phyloP scores from a whole-genome alignment of 2,329 filamentous ascomycete species.

The Reticulascus tulasneorum region DNA sequence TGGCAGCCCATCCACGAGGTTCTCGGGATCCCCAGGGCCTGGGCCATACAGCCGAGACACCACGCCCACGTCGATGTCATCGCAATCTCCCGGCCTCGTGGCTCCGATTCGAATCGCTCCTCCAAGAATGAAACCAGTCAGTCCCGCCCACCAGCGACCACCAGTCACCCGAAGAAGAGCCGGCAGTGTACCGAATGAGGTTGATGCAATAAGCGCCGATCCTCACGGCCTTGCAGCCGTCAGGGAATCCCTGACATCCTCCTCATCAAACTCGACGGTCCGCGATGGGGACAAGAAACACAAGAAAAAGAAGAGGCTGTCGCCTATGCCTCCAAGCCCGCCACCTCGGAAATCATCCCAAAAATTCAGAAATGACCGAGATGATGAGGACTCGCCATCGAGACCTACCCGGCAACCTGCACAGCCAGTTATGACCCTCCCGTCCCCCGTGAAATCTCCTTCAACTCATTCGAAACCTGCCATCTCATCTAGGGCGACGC shows the following conservation, averaged over 20 bases:
- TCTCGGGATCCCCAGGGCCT: slow-evolving; percentile 67
- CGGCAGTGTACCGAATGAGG: slow-evolving; percentile 50
- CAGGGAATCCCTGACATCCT: slow-evolving; percentile 67
- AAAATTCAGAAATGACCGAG: slow-evolving; percentile 38
- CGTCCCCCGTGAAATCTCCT: slow-evolving; percentile 16
- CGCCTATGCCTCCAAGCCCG: slow-evolving; percentile 54
- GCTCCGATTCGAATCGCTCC: slow-evolving; percentile 41
- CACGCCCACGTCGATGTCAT: slow-evolving; percentile 74
- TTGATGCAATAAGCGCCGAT: slow-evolving; percentile 41
- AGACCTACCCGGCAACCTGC: slow-evolving; percentile 29
- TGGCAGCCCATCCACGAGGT: slow-evolving; percentile 69
- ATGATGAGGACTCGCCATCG: slow-evolving; percentile 33
- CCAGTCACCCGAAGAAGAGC: slow-evolving; percentile 57
- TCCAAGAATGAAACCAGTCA: slow-evolving; percentile 49
- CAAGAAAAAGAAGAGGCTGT: slow-evolving; percentile 40
- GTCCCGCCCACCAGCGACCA: slow-evolving; percentile 52
- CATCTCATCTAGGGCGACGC: slow-evolving; percentile 30
- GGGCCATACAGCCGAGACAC: slow-evolving; percentile 72
- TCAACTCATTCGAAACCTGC: slow-evolving; percentile 19
- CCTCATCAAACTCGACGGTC: slow-evolving; percentile 68
- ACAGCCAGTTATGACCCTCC: slow-evolving; percentile 18
- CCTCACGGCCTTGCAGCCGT: slow-evolving; percentile 60
- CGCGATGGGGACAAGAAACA: slow-evolving; percentile 42
- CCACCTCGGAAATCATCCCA: slow-evolving; percentile 60
- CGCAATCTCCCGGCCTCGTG: slow-evolving; percentile 64